Conservation (phyloP, 768 basidiomycete genomes). For the Baorangia bicolor region DNA sequence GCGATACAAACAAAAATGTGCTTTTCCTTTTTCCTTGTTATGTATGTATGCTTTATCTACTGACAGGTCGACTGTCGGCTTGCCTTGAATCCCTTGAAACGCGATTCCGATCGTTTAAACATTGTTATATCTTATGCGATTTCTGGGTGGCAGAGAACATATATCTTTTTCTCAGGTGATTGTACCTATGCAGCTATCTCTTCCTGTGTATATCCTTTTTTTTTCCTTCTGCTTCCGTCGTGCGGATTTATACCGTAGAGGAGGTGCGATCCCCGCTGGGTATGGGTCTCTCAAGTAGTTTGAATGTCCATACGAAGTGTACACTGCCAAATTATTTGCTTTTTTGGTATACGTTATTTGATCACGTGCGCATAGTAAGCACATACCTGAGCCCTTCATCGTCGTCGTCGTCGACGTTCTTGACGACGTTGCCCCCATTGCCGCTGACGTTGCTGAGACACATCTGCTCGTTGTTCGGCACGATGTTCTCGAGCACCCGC, state of each 20-base stretch:
- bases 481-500: constrained; percentile 27
- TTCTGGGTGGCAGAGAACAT: constrained; percentile 16
- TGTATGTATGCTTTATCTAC: constrained; percentile 23
- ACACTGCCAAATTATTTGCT: background rate
- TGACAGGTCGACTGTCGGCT: constrained; percentile 1
- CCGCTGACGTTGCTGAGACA: constrained; percentile 8
- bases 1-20: background rate
- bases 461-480: constrained; percentile 12
- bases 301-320: constrained; percentile 2
- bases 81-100: constrained; percentile 12
- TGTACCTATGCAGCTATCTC: constrained; percentile 14
- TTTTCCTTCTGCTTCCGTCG: constrained; percentile 4
- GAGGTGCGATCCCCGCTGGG: constrained; percentile 15
- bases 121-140: constrained; percentile 14
- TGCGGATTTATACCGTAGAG: constrained; percentile 9
- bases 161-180: constrained; percentile 3
- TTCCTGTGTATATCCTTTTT: constrained; percentile 2
- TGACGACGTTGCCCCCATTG: background rate
- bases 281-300: constrained; percentile 4
- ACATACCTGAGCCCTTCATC: background rate
- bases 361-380: constrained; percentile 12
- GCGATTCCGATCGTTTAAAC: constrained; percentile 18
- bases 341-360: background rate
- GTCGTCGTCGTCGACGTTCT: background rate
- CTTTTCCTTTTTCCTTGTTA: background rate